Evolutionary conservation across 768 basidiomycete genomes (phyloP), one percentile per base, ranked within the genome.

Genomic region (Mrakia frigida): DNA sequence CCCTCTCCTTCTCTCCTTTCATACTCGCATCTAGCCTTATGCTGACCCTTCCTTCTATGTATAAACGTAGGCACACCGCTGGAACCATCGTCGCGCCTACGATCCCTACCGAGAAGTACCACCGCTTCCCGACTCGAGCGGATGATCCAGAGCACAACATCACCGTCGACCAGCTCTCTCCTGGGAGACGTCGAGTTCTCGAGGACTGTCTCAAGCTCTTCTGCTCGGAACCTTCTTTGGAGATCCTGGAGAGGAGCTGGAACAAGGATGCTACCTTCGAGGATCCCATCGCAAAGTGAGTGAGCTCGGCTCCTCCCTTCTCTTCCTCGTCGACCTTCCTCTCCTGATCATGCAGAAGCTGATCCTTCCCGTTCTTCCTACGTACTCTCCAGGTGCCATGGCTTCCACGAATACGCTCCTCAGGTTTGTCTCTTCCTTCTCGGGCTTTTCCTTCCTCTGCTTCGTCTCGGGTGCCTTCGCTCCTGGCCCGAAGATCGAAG

Each of bases 331-430:
- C 16, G 59, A 33, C 28, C 59, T 33, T 61, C 18, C 18, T 5
- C 53, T 56, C 11, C 1, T 60, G 33, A 16, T 37, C 31, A 33
- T 63, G 28, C 28, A 35, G 16, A 18, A 18, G 63, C 28, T 65
- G 25, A 75, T 31, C n/a, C n/a, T n/a, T 35, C 46, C 41, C 46
- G 25, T 39, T 16, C 6, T 73, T 88, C 87, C 86, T 88, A n/a
- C n/a, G n/a, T 79, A 88, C 89, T 16, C 81, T 86, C 46, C 83
- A 85, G 85, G 77, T 88, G 87, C 79, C 82, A 84, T 46, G 88
- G 88, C 7, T 87, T 84, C 76, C 80, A 83, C 56, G 84, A 90
- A 79, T 87, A 87, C 80, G 86, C 85, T 33, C 84, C 89, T 46
- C 87, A 88, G 84, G 88, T 87, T 80, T 79, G 87, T 83, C 31